Base-by-base conservation (phyloP, 2,329 filamentous ascomycete species). In the Graphilbum ipis-grandicollis region DNA sequence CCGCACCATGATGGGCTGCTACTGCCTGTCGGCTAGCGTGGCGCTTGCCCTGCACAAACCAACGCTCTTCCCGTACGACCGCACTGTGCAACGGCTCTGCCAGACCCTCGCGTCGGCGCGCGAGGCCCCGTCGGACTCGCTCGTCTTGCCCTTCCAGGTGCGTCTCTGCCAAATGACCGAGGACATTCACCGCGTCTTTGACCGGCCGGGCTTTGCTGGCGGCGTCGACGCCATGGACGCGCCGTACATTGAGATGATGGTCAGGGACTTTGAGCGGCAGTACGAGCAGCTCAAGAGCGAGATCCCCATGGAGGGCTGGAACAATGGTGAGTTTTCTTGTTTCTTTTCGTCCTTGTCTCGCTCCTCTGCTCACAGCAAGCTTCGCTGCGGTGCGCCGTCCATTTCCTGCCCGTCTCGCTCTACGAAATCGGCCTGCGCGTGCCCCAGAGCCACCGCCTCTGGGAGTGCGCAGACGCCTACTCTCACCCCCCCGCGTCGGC, bases 1-100 rank as follows among this genome's bases (percentile, higher is more conserved):
- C 3, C 42, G 46, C 19, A 43, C 44, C 1, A 44, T 39, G 15
- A 35, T 48, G 13, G 42, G 44, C 7, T 40, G 41, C 2, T 47
- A 47, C 34, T 44, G 41, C 17, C 34, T 47, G n/a, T 46, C 46
- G 6, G 26, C 43, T 1, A 46, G 40, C 38, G 33, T 47, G 12
- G 44, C 45, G 10, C 36, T 38, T 15, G 39, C 41, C 1, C 37
- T 45, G 19, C 43, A 40, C 17, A 46, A 45, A 28, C 46, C 45
- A 18, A 44, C 42, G 3, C 44, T 43, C 18, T 34, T 48, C 28
- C 38, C 39, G 19, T 40, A 46, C 33, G 41, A 41, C 39, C 39
- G 34, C 9, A 38, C 34, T 8, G 33, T 47, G 26, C 45, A 43
- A 15, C 42, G 43, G 29, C 39, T 39, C 12, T 31, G 23, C 34